phyloP scores from a whole-genome alignment of 2,329 filamentous ascomycete species.

The Chrysoporthe puriensis region DNA sequence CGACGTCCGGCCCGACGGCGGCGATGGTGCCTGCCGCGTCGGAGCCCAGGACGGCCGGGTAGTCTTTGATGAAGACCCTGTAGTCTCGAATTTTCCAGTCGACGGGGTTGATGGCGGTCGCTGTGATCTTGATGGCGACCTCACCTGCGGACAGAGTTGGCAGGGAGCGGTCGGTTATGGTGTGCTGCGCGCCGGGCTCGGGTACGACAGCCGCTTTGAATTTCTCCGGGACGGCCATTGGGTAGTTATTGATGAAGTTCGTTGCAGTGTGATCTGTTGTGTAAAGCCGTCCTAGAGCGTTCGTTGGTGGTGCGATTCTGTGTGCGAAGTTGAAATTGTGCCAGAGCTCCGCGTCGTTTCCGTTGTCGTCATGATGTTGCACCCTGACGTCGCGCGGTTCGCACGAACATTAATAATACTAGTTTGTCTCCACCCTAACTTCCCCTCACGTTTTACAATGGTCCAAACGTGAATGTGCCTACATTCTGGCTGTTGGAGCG shows the following conservation, averaged over 20 bases:
- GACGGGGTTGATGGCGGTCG: slow-evolving; percentile 40
- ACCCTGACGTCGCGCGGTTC: background rate
- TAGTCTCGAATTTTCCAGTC: slow-evolving; percentile 42
- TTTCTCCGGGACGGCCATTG: slow-evolving; percentile 22
- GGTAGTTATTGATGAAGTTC: background rate
- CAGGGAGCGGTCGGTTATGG: slow-evolving; percentile 25
- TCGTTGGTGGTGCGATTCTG: too few species aligned
- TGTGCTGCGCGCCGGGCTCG: slow-evolving; percentile 24
- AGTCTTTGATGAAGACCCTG: slow-evolving; percentile 33
- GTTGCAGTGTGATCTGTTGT: background rate
- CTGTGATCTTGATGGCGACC: slow-evolving; percentile 32
- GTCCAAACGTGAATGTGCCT: background rate
- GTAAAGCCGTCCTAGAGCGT: background rate
- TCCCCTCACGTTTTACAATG: background rate
- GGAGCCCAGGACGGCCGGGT: slow-evolving; percentile 40
- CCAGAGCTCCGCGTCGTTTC: too few species aligned
- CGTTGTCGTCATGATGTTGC: background rate
- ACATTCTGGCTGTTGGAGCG: background rate
- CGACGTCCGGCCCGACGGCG: slow-evolving; percentile 36
- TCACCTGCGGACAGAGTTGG: slow-evolving; percentile 30
- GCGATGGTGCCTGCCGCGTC: slow-evolving; percentile 42
- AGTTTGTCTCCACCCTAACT: background rate
- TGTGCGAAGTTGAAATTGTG: background rate
- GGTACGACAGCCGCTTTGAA: slow-evolving; percentile 28
- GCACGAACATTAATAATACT: background rate